Conservation (phyloP, 148 eudicot genomes). For the Talinum fruticosum region DNA sequence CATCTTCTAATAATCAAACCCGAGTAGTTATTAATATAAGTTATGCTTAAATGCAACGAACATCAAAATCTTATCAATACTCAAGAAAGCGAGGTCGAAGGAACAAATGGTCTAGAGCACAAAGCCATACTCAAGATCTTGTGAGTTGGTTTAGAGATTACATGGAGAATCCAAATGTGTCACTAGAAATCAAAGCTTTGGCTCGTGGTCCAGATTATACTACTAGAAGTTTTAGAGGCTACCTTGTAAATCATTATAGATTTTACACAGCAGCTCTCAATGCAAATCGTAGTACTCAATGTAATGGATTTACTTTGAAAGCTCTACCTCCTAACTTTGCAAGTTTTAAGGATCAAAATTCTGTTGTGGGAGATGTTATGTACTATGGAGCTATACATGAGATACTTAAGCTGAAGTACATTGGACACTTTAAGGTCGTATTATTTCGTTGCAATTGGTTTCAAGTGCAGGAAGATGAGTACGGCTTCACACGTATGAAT, state of each 20-base stretch:
- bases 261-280: too few relatives aligned
- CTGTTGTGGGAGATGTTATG: constrained; percentile 6
- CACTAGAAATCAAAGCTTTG: too few relatives aligned
- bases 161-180: too few relatives aligned
- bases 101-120: neutral
- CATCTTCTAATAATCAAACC: neutral
- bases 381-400: neutral
- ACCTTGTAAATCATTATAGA: too few relatives aligned
- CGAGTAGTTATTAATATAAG: neutral
- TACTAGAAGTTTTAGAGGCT: too few relatives aligned
- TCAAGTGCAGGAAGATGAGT: neutral
- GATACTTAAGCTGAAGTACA: constrained; percentile 17
- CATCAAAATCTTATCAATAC: neutral
- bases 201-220: too few relatives aligned
- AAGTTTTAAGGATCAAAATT: constrained; percentile 20
- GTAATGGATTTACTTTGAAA: constrained; percentile 12
- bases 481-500: constrained; percentile 1
- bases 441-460: constrained; percentile 17
- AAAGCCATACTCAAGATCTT: too few relatives aligned
- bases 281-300: neutral
- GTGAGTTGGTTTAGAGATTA: too few relatives aligned
- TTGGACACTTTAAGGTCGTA: neutral
- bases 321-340: constrained; percentile 14
- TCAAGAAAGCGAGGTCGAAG: neutral
- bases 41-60: neutral